Conservation (phyloP, 176 grass and related monocot genomes). For the Zoysia japonica region DNA sequence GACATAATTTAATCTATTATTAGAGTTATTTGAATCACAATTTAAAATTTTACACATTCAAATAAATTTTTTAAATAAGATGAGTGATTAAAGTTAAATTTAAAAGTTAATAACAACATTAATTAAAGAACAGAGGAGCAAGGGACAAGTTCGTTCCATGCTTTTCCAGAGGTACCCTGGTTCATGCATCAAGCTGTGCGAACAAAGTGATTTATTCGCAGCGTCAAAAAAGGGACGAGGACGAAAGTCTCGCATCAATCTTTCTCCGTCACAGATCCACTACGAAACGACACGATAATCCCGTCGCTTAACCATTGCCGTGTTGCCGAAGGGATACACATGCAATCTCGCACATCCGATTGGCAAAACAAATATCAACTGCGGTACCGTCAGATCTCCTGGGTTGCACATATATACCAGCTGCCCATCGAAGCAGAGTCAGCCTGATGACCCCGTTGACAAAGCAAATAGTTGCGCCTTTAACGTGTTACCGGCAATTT, state of each 20-base stretch:
- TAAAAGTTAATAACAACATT: no score
- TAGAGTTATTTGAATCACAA: no score
- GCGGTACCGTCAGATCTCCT: no score
- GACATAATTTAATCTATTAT: no score
- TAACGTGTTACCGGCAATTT: background rate
- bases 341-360: background rate
- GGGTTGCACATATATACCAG: no score
- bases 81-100: no score
- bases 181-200: background rate
- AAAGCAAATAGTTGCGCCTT: no score
- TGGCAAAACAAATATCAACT: no score
- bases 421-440: no score
- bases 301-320: background rate
- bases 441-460: no score
- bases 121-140: background rate
- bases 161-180: background rate
- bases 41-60: no score
- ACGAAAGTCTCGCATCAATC: background rate
- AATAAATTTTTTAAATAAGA: no score
- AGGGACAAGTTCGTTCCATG: background rate
- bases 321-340: background rate
- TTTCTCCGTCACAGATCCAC: constrained; percentile 6
- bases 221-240: background rate
- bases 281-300: background rate
- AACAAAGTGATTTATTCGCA: background rate